Base-by-base conservation (phyloP, 2,329 filamentous ascomycete species). In the Fusarium sp. region DNA sequence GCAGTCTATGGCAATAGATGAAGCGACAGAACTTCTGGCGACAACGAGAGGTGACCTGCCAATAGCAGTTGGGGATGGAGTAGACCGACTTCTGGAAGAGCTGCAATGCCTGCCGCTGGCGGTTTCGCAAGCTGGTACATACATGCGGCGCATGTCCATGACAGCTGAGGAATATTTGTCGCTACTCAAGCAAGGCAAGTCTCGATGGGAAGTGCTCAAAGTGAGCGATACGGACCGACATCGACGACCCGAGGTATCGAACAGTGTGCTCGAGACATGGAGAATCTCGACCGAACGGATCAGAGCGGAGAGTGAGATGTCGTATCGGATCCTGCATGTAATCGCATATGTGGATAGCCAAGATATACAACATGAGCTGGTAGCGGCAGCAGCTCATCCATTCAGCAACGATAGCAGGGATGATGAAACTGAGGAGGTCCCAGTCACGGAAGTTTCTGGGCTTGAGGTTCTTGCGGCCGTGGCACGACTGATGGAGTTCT, bases 261-360 rank as follows among this genome's bases (percentile, higher is more conserved):
- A 55, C 6, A 60, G 57, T 22, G 32, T 60, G 3, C 42, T 60
- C 3, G 41, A 56, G 41, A 56, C 42, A 13, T 60, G 49, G 57
- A 56, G 52, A 2, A 48, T 60, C 20, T 60, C 57, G 2, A 55
- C 37, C 1, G 42, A 60, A 0, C 32, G 42, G 2, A 56, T 60
- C 12, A 20, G 6, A 18, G 2, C 18, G 1, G 57, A 60, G 1
- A 56, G 42, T 6, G 13, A 27, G 20, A 29, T 42, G 2, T 41
- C 51, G 1, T 56, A 42, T 4, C 25, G 11, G 13, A 24, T 60
- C 13, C 12, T 60, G 0, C 49, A 48, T 18, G 10, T 16, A 0
- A n/a, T 55, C 9, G 42, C 49, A 0, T 60, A 48, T 9, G 41
- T 55, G 11, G 42, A 60, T 2, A 60, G 20, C 1, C 49, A 47